Percentiles rank a stretch among this genome's conserved stretches.
Evolutionary conservation across 805 yeast species (phyloP).

Genomic region (Kregervanrija fluxuum): DNA sequence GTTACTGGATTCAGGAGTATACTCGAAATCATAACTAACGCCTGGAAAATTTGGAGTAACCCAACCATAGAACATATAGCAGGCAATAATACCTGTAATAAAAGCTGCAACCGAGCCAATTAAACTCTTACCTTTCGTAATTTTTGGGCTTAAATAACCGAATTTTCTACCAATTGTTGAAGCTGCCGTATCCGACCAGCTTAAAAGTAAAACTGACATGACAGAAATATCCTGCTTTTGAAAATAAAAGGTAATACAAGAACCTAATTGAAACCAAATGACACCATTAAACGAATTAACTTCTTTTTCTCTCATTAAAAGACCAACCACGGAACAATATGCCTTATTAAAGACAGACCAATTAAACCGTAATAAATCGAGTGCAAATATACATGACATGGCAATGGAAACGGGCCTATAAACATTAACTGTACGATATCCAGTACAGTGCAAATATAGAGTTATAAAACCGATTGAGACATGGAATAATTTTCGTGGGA

Average conservation of each 20-base stretch:
- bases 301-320: conserved; percentile 81
- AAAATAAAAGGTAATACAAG: conserved; percentile 58
- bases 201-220: conserved; percentile 67
- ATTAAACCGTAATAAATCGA: conserved; percentile 65
- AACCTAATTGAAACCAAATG: conserved; percentile 79
- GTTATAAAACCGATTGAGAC: conserved; percentile 84
- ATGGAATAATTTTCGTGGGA: conserved; percentile 84
- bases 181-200: conserved; percentile 98
- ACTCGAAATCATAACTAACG: conserved; percentile 46
- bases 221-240: conserved; percentile 78
- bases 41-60: conserved; percentile 58
- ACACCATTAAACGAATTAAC: conserved; percentile 73
- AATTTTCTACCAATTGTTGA: conserved; percentile 84
- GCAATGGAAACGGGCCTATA: conserved; percentile 50
- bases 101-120: conserved; percentile 92
- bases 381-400: conserved; percentile 46
- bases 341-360: conserved; percentile 53
- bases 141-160: conserved; percentile 77
- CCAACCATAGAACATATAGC: conserved; percentile 63
- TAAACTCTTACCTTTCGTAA: conserved; percentile 68
- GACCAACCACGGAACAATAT: conserved; percentile 66
- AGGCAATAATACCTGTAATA: conserved; percentile 57
- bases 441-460: conserved; percentile 59
- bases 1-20: conserved; percentile 55
- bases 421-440: conserved; percentile 49